Base-by-base conservation (phyloP, 2,329 filamentous ascomycete species). In the Clarireedia paspali region DNA sequence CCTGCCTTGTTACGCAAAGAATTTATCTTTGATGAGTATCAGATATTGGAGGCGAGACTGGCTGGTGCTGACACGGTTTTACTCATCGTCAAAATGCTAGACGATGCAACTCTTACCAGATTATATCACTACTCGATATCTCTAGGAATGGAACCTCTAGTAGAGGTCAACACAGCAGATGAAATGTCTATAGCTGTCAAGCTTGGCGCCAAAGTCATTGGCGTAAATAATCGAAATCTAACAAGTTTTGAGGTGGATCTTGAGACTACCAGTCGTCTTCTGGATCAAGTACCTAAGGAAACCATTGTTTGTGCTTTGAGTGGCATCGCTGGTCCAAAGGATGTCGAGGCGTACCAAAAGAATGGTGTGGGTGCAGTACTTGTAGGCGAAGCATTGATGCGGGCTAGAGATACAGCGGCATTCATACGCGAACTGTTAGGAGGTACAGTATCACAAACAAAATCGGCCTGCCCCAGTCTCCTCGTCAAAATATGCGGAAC, bases 21-120 rank as follows among this genome's bases (percentile, higher is more conserved):
- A 65, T 99, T 99, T 67, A 84, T 99, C 42, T 99, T 97, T 67
- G 91, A 97, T 47, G 91, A 97, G 70, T 99, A 99, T 69, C 94
- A 99, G 71, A 97, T 99, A 53, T 78, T 99, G 6, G 94, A 99
- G 72, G 94, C 91, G 27, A 82, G 95, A 48, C 75, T 99, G 55
- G 91, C 92, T 12, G 94, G 94, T 62, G 94, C 94, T 6, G 92
- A 99, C 71, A 96, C 92, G 0, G 87, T 99, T 17, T 77, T 99
- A 26, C 80, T 99, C 20, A 99, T 99, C 63, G 94, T 99, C 51
- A 99, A 99, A 76, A 99, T 99, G 94, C 82, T 99, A 10, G 87
- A 92, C 58, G 75, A 81, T 26, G 82, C 83, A 27, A 77, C 88
- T 4, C 78, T 99, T 34, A 83, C 84, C 57, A 79, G 82, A 46